These are phyloP conservation scores for Fusarium citri DNA, from an alignment of 2,329 filamentous ascomycete species.

Conservation along the genomic window DNA sequence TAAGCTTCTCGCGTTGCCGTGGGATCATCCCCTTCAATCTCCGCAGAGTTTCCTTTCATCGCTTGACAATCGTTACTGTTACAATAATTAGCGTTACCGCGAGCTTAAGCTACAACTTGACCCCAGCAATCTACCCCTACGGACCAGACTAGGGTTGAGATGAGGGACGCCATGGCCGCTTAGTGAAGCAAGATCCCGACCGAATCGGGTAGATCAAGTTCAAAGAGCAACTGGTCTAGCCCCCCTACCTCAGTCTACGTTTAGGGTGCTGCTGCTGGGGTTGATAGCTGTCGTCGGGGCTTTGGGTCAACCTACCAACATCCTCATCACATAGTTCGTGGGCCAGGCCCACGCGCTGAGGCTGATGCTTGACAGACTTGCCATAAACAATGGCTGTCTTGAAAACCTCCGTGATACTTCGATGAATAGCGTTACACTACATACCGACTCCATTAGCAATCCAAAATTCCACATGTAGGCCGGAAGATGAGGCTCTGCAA, in stretches of 20 bases:
- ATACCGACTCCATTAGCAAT: slow-evolving; percentile 53
- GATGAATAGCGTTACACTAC: slow-evolving; percentile 96
- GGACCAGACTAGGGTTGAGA: slow-evolving; percentile 29
- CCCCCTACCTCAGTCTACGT: slow-evolving; percentile 18
- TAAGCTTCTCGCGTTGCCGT: slow-evolving; percentile 38
- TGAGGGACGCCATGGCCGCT: slow-evolving; percentile 23
- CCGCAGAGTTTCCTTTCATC: slow-evolving; percentile 64
- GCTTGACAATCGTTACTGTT: slow-evolving; percentile 71
- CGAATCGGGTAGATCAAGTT: slow-evolving; percentile 38
- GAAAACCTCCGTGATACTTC: slow-evolving; percentile 95
- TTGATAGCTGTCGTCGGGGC: slow-evolving; percentile 18
- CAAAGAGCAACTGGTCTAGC: slow-evolving; percentile 23
- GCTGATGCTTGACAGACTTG: slow-evolving; percentile 98
- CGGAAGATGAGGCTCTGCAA: slow-evolving; percentile 20
- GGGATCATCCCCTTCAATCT: slow-evolving; percentile 39
- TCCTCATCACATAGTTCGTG: slow-evolving; percentile 97
- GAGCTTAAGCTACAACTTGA: slow-evolving; percentile 19
- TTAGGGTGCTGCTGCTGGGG: slow-evolving; percentile 23
- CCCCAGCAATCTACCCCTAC: slow-evolving; percentile 24
- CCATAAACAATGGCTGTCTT: slow-evolving; percentile 96
- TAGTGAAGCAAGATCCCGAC: slow-evolving; percentile 40
- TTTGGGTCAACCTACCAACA: slow-evolving; percentile 75
- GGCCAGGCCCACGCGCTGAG: slow-evolving; percentile 89
- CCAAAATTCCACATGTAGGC: slow-evolving; percentile 19
- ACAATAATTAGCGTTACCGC: slow-evolving; percentile 43